Evolutionary conservation across 2,329 filamentous ascomycete genomes (phyloP).

Genomic region (Salinomyces thailandicus): DNA sequence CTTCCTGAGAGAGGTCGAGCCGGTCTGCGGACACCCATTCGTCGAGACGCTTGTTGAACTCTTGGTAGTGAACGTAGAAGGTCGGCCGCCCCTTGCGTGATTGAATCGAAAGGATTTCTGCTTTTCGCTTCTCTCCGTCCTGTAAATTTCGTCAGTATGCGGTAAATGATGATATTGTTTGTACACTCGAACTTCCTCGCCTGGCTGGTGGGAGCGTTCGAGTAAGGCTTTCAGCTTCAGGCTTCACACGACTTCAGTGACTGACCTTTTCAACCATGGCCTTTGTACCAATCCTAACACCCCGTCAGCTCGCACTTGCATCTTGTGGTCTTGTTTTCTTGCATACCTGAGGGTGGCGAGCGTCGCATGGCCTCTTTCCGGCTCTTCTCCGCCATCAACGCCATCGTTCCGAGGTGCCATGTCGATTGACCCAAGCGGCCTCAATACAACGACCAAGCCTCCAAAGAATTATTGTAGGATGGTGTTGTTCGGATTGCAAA

Average conservation of each 20-base stretch:
- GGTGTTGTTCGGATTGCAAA: too few species aligned
- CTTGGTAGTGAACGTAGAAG: constrained; percentile 96
- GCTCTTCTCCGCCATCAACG: constrained; percentile 25
- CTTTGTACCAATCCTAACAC: constrained; percentile 53
- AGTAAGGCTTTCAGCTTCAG: constrained; percentile 5
- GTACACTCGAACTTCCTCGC: too few species aligned
- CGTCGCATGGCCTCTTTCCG: constrained; percentile 73
- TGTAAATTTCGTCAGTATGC: constrained; percentile 22
- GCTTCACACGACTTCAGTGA: constrained; percentile 12
- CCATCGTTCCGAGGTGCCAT: constrained; percentile 47
- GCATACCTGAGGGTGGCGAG: constrained; percentile 69
- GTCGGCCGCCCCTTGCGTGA: constrained; percentile 78
- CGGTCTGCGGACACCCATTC: constrained; percentile 82
- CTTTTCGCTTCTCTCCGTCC: constrained; percentile 77
- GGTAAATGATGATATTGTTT: too few species aligned
- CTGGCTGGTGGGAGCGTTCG: too few species aligned
- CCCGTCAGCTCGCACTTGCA: constrained; percentile 9
- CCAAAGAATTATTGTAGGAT: too few species aligned
- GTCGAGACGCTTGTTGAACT: constrained; percentile 83
- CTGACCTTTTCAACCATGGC: constrained; percentile 59
- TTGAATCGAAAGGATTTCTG: constrained; percentile 91
- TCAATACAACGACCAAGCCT: too few species aligned
- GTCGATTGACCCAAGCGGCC: constrained; percentile 2
- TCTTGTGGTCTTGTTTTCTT: too few species aligned
- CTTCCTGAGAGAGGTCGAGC: constrained; percentile 79